Evolutionary conservation across 1,139 yeast genomes (phyloP), one percentile per base, ranked within the genome.

Genomic region (Lodderomyces oxycetoniae): DNA sequence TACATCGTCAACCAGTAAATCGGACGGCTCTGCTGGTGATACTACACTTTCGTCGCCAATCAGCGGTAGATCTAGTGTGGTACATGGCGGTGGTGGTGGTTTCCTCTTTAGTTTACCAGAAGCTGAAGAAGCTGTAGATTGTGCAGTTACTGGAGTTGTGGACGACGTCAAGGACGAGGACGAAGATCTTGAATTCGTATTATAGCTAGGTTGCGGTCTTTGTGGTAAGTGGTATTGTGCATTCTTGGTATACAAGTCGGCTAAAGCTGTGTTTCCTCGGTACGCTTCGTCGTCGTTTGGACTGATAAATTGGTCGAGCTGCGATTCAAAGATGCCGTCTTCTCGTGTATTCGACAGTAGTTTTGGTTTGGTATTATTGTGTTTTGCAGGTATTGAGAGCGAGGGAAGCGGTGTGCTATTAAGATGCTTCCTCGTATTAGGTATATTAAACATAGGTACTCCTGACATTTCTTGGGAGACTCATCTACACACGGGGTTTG

Each of bases 71-170:
- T n/a, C n/a, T n/a, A n/a, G n/a, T n/a, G n/a, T n/a, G n/a, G n/a
- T n/a, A n/a, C n/a, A n/a, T n/a, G n/a, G n/a, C n/a, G n/a, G 61
- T 16, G 72, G 71, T 5, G 72, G 72, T 9, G 72, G 71, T 43
- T 67, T 67, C 32, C 74, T 49, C 41, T 34, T 42, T 24, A 39
- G 31, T 25, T 55, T 59, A 4, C 52, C 55, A 3, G 42, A 41
- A 17, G 31, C 15, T 13, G 39, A 22, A 8, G 37, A 33, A 12
- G 34, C 10, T 9, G 35, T 30, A 11, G 38, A 33, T 9, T 35
- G 30, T 6, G 33, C 28, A 11, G 38, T 35, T n/a, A 30, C 33
- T 6, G 44, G 41, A 5, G 37, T 37, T 10, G 34, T 26, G 8
- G 41, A 37, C 10, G 36, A 37, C 17, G 36, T 30, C 3, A 41